Evolutionary conservation across 345 rosid genomes (phyloP).

Genomic region (Geranium brycei): DNA sequence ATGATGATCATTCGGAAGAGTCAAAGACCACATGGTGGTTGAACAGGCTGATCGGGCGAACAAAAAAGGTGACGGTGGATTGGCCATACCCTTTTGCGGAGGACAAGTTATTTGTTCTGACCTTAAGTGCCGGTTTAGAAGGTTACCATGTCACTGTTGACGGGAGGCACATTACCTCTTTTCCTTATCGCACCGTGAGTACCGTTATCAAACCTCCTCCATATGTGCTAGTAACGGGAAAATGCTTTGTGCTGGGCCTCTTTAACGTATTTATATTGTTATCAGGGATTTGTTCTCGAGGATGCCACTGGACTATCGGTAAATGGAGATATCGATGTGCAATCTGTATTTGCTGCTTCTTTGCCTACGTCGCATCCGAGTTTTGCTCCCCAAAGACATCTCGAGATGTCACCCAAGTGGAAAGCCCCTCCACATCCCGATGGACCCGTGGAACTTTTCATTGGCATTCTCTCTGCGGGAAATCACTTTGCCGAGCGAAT

Average conservation of each 20-base stretch:
- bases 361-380: constrained; percentile 79
- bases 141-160: constrained; percentile 81
- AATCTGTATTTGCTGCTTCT: constrained; percentile 69
- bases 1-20: constrained; percentile 48
- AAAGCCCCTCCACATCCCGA: constrained; percentile 54
- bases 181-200: constrained; percentile 89
- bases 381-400: constrained; percentile 69
- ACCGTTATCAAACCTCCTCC: not conserved
- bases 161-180: constrained; percentile 83
- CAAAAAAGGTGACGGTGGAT: constrained; percentile 56
- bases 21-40: constrained; percentile 81
- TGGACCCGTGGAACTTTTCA: constrained; percentile 56
- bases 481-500: constrained; percentile 90
- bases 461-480: constrained; percentile 88
- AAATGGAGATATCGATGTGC: constrained; percentile 69
- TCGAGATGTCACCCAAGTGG: constrained; percentile 72
- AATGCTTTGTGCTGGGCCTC: constrained; percentile 6
- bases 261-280: not conserved
- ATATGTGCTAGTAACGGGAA: no score
- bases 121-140: constrained; percentile 83
- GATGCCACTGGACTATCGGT: constrained; percentile 87
- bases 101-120: constrained; percentile 71
- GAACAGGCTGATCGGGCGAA: constrained; percentile 55
- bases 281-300: constrained; percentile 77
- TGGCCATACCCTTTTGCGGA: constrained; percentile 87